Percentiles rank a stretch among this genome's conserved stretches.
Evolutionary conservation across 352 stramenopile genomes (phyloP).

Genomic region (Pythium dissotocum): DNA sequence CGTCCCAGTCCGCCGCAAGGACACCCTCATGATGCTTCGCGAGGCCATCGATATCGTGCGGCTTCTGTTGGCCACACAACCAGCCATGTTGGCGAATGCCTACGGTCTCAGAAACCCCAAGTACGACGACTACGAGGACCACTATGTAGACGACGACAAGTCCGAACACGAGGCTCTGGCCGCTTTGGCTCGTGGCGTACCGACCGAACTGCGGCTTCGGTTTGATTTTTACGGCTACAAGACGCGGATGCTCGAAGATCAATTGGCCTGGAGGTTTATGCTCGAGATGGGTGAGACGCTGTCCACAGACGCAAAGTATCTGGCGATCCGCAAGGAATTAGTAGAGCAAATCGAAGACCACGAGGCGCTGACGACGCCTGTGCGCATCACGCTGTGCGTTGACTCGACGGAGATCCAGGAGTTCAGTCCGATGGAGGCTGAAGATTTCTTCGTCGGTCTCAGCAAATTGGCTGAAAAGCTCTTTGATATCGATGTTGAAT

Average conservation of each 20-base stretch:
- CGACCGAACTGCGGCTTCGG: neutral
- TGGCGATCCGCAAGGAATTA: too few species aligned
- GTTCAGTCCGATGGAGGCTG: constrained; percentile 4
- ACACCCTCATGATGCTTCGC: neutral
- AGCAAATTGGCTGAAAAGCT: neutral
- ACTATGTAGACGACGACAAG: neutral
- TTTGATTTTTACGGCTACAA: neutral
- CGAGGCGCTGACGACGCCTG: neutral
- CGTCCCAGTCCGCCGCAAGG: too few species aligned
- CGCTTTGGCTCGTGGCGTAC: neutral
- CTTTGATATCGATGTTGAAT: neutral
- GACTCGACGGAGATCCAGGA: neutral
- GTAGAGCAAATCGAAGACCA: too few species aligned
- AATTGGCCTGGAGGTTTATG: constrained; percentile 5
- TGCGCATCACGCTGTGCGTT: constrained; percentile 1
- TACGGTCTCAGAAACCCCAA: too few species aligned
- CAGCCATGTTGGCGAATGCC: neutral
- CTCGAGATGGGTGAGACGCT: too few species aligned
- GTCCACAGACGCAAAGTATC: too few species aligned
- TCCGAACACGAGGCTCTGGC: neutral
- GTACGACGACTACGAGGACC: too few species aligned
- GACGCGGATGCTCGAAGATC: neutral
- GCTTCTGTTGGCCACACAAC: constrained; percentile 1
- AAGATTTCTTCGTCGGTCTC: constrained; percentile 12
- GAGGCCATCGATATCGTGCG: constrained; percentile 14